Evolutionary conservation across 768 basidiomycete genomes (phyloP).

Genomic region (Pisolithus orientalis): DNA sequence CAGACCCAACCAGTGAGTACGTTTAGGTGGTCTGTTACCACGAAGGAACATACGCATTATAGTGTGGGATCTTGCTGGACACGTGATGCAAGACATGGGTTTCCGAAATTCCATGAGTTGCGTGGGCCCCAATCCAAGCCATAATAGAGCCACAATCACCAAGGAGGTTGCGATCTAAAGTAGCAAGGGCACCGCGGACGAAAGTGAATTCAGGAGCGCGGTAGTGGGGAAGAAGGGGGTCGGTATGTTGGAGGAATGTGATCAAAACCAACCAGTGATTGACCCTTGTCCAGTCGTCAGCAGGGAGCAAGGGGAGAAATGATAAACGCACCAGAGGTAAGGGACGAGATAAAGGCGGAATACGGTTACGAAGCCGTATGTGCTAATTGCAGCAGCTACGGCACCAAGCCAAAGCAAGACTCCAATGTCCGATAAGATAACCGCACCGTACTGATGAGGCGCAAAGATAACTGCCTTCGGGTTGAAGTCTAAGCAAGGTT

Average conservation of each 20-base stretch:
- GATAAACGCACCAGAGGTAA: slow-evolving; percentile 63
- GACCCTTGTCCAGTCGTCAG: slow-evolving; percentile 38
- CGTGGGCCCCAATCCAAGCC: slow-evolving; percentile 79
- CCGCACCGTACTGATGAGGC: slow-evolving; percentile 69
- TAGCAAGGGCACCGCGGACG: slow-evolving; percentile 87
- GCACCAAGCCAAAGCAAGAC: slow-evolving; percentile 65
- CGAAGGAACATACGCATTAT: slow-evolving; percentile 49
- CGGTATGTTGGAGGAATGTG: slow-evolving; percentile 98
- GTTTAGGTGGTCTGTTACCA: no score
- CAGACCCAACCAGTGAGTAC: neutral
- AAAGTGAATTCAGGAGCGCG: slow-evolving; percentile 86
- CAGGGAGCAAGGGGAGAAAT: neutral
- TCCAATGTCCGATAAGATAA: slow-evolving; percentile 81
- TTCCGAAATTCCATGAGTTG: slow-evolving; percentile 91
- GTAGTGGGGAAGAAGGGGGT: slow-evolving; percentile 92
- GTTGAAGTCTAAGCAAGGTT: slow-evolving; percentile 53
- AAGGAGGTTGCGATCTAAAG: slow-evolving; percentile 78
- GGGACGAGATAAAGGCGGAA: slow-evolving; percentile 79
- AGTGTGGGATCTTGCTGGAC: slow-evolving; percentile 94
- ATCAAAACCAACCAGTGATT: slow-evolving; percentile 96
- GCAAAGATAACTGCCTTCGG: slow-evolving; percentile 77
- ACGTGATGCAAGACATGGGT: slow-evolving; percentile 93
- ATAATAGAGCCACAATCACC: slow-evolving; percentile 74
- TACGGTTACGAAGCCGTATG: slow-evolving; percentile 64
- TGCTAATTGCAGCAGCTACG: slow-evolving; percentile 48